Evolutionary conservation across 805 yeast species (phyloP).

Genomic region (Hanseniaspora thailandica): DNA sequence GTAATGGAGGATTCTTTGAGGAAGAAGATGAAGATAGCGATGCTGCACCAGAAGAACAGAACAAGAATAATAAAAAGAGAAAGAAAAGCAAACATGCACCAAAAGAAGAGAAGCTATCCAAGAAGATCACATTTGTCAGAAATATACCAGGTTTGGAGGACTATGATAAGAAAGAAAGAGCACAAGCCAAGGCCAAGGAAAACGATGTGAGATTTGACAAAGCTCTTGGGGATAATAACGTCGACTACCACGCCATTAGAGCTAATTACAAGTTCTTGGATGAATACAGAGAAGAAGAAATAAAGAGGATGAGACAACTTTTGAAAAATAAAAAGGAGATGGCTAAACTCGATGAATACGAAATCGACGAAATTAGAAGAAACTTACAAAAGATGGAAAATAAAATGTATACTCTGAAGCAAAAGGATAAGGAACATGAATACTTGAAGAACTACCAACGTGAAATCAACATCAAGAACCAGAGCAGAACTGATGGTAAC

Average conservation of each 20-base stretch:
- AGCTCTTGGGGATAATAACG: slow-evolving; percentile 67
- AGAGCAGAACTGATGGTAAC: slow-evolving; percentile 39
- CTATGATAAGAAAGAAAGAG: slow-evolving; percentile 22
- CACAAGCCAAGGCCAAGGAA: background rate
- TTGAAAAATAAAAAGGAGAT: slow-evolving; percentile 44
- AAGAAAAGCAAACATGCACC: slow-evolving; percentile 77
- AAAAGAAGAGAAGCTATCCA: slow-evolving; percentile 60
- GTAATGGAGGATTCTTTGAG: slow-evolving; percentile 33
- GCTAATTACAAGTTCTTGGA: slow-evolving; percentile 76
- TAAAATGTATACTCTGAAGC: slow-evolving; percentile 53
- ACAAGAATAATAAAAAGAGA: slow-evolving; percentile 15
- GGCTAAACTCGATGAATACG: slow-evolving; percentile 32
- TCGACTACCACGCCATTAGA: slow-evolving; percentile 54
- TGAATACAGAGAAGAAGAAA: slow-evolving; percentile 68
- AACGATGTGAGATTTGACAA: slow-evolving; percentile 81
- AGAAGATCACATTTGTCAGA: slow-evolving; percentile 56
- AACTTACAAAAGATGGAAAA: slow-evolving; percentile 54
- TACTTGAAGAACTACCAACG: slow-evolving; percentile 52
- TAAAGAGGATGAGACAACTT: slow-evolving; percentile 44
- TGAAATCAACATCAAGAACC: slow-evolving; percentile 28
- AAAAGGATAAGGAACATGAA: slow-evolving; percentile 61
- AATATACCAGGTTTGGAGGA: slow-evolving; percentile 58
- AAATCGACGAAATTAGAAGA: slow-evolving; percentile 42
- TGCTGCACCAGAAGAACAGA: slow-evolving; percentile 16
- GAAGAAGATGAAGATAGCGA: slow-evolving; percentile 26